Evolutionary conservation across 345 rosid genomes (phyloP).

Genomic region (Orychophragmus violaceus): DNA sequence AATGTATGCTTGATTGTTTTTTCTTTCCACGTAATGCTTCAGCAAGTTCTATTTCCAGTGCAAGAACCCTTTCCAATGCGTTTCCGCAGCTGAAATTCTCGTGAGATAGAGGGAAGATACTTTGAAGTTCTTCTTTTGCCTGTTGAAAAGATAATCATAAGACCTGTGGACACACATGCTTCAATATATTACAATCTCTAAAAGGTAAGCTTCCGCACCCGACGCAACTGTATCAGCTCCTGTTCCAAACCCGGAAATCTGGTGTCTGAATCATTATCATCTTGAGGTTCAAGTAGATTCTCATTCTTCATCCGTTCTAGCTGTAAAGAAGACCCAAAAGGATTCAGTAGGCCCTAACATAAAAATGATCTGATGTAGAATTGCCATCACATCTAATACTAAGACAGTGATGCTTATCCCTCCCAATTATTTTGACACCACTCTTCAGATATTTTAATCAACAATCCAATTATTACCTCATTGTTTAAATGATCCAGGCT

Average conservation of each 20-base stretch:
- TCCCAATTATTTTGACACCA: neutral
- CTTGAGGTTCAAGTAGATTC: slow-evolving; percentile 52
- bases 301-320: slow-evolving; percentile 94
- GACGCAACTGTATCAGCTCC: slow-evolving; percentile 58
- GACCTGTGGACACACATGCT: slow-evolving; percentile 14
- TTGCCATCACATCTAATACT: neutral
- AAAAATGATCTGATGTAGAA: neutral
- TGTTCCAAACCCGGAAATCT: slow-evolving; percentile 61
- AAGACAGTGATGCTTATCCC: neutral
- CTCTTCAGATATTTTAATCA: neutral
- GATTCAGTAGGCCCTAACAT: neutral
- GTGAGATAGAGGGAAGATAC: slow-evolving; percentile 57
- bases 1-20: slow-evolving; percentile 46
- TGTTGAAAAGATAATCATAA: slow-evolving; percentile 28
- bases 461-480: slow-evolving; percentile 51
- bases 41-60: slow-evolving; percentile 88
- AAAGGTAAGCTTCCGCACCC: slow-evolving; percentile 41
- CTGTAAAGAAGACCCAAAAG: slow-evolving; percentile 34
- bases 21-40: slow-evolving; percentile 75
- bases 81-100: slow-evolving; percentile 53
- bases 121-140: slow-evolving; percentile 85
- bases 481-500: slow-evolving; percentile 85
- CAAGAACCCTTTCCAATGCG: slow-evolving; percentile 85
- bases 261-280: slow-evolving; percentile 40
- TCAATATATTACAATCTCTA: neutral